Percentiles rank a stretch among this genome's conserved stretches.
Evolutionary conservation across 257 asterid species (phyloP).

Genomic region (Solanum chmielewskii): DNA sequence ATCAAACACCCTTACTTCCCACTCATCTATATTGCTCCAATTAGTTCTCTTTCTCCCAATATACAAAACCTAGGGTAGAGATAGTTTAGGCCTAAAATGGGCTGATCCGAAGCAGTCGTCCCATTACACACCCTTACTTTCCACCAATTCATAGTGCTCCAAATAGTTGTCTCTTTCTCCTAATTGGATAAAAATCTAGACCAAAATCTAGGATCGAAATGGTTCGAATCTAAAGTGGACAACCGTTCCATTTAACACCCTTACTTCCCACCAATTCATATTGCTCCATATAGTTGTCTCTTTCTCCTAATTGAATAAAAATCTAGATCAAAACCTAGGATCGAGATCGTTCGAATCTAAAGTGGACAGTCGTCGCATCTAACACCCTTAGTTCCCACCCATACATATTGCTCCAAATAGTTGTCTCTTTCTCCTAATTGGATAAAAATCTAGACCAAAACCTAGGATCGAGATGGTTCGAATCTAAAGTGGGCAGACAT

Average conservation of each 20-base stretch:
- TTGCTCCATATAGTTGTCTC: neutral
- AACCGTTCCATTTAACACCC: neutral
- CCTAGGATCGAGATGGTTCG: neutral
- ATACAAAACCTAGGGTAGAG: neutral
- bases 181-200: too few species aligned
- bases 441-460: neutral
- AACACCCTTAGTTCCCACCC: neutral
- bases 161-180: neutral
- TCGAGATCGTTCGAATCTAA: too few species aligned
- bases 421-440: neutral
- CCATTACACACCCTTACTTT: neutral
- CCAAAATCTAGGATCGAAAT: too few species aligned
- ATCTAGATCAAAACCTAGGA: neutral
- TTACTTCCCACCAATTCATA: neutral
- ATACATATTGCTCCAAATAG: neutral
- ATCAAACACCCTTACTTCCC: neutral
- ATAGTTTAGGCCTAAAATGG: neutral
- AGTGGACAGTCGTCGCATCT: neutral
- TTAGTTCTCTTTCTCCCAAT: neutral
- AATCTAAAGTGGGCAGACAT: neutral
- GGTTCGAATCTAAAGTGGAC: neutral
- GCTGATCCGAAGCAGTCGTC: rapidly evolving
- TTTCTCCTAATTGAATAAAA: neutral
- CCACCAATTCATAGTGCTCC: neutral
- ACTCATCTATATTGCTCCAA: neutral